Percentiles rank a stretch among this genome's conserved stretches.
Evolutionary conservation across 2,329 filamentous ascomycete species (phyloP).

Genomic region (Sarocladium kiliense): DNA sequence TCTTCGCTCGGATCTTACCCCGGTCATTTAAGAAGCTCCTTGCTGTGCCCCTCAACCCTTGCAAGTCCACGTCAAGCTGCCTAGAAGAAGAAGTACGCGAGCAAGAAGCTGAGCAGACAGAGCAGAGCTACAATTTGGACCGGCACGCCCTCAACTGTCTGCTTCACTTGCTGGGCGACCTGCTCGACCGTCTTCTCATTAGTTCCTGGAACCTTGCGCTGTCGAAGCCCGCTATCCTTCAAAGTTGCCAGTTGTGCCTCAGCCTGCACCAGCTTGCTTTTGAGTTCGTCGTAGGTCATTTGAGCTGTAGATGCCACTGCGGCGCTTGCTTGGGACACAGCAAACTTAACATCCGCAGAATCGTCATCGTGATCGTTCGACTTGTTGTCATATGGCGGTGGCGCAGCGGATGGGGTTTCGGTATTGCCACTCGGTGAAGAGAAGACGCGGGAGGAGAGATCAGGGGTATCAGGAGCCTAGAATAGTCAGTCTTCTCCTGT

Average conservation of each 20-base stretch:
- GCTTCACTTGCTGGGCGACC: constrained; percentile 50
- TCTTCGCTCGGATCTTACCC: too few species aligned
- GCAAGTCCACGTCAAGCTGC: neutral
- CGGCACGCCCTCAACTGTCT: constrained; percentile 69
- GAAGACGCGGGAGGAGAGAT: constrained; percentile 34
- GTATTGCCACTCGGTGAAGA: constrained; percentile 36
- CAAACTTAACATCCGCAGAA: constrained; percentile 20
- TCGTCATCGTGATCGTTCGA: constrained; percentile 20
- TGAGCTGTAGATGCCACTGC: constrained; percentile 28
- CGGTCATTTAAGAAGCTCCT: neutral
- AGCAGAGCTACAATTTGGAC: constrained; percentile 79
- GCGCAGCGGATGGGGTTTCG: constrained; percentile 23
- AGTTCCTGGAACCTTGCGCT: constrained; percentile 53
- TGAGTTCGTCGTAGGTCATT: constrained; percentile 53
- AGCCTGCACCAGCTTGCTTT: constrained; percentile 68
- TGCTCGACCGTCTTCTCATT: constrained; percentile 44
- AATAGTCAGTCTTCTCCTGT: neutral
- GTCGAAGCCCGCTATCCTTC: constrained; percentile 70
- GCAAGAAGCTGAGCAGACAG: constrained; percentile 84
- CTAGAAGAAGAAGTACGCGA: constrained; percentile 97
- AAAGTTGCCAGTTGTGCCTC: constrained; percentile 67
- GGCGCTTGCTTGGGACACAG: constrained; percentile 19
- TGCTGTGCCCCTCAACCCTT: neutral
- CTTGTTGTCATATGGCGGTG: constrained; percentile 29
- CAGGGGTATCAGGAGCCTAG: constrained; percentile 37